Evolutionary conservation across 257 asterid species (phyloP).

Genomic region (Prunella vulgaris): DNA sequence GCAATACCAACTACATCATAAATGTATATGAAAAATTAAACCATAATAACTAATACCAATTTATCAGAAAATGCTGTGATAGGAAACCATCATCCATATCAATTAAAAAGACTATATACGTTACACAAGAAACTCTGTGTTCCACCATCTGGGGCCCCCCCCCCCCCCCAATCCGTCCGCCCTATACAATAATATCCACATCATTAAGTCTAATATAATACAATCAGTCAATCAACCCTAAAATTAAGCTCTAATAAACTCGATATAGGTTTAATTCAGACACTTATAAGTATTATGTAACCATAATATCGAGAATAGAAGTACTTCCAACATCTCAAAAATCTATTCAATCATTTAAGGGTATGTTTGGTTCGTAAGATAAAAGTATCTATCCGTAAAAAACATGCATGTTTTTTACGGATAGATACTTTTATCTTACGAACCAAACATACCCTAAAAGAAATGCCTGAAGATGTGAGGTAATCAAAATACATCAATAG

Average conservation of each 20-base stretch:
- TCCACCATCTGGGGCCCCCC: neutral
- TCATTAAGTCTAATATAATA: neutral
- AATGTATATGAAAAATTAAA: neutral
- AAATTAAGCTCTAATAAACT: neutral
- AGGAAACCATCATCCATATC: neutral
- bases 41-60: neutral
- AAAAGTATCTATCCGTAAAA: no score
- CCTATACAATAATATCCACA: neutral
- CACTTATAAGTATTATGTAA: neutral
- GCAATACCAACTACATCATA: neutral
- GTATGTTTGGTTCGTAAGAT: no score
- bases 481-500: no score
- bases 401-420: no score
- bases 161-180: neutral
- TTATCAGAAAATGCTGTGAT: neutral
- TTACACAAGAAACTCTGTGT: neutral
- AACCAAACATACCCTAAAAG: no score
- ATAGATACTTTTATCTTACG: no score
- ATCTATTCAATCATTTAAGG: no score
- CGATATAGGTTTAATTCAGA: neutral
- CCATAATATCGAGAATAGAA: neutral
- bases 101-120: neutral
- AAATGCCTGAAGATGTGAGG: no score
- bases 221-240: no score
- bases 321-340: neutral